Conservation (phyloP, 176 grass and related monocot genomes). For the Thalia dealbata region DNA sequence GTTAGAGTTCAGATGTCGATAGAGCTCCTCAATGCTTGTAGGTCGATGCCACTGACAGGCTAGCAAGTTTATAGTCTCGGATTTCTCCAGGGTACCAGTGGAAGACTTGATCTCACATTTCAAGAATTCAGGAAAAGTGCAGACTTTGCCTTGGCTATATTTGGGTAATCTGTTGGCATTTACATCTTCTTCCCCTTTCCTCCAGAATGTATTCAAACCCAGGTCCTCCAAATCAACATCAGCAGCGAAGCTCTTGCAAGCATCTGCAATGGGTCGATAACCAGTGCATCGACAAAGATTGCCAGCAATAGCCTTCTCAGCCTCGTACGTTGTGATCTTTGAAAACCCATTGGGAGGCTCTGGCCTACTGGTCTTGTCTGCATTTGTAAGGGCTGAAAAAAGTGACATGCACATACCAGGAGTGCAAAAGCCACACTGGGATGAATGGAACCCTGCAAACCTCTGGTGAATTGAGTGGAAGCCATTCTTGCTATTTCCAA, state of each 20-base stretch:
- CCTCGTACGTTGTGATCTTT: conserved; percentile 47
- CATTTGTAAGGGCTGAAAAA: conserved; percentile 49
- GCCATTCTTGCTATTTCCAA: conserved; percentile 32
- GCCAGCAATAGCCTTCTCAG: conserved; percentile 50
- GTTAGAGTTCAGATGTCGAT: conserved; percentile 32
- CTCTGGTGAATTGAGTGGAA: conserved; percentile 62
- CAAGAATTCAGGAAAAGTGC: conserved; percentile 63
- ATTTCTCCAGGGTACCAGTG: conserved; percentile 11
- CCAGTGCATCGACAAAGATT: conserved; percentile 93
- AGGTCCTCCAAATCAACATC: conserved; percentile 92
- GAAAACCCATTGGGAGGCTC: conserved; percentile 41
- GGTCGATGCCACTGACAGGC: conserved; percentile 40
- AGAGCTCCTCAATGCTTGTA: conserved; percentile 40
- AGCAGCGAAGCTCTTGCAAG: conserved; percentile 84
- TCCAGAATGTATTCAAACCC: conserved; percentile 80
- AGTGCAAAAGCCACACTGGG: conserved; percentile 89
- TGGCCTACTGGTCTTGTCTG: conserved; percentile 19
- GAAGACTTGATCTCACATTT: conserved; percentile 60
- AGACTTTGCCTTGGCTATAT: conserved; percentile 33
- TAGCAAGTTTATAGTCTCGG: not conserved
- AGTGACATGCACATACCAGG: conserved; percentile 94
- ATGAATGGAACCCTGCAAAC: conserved; percentile 74
- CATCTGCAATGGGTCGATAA: conserved; percentile 76
- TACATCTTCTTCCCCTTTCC: conserved; percentile 34
- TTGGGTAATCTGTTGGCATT: conserved; percentile 36